Percentiles rank a stretch among this genome's conserved stretches.
These are phyloP conservation scores for Adansonia digitata DNA, from an alignment of 345 rosid species.

Conservation along the genomic window DNA sequence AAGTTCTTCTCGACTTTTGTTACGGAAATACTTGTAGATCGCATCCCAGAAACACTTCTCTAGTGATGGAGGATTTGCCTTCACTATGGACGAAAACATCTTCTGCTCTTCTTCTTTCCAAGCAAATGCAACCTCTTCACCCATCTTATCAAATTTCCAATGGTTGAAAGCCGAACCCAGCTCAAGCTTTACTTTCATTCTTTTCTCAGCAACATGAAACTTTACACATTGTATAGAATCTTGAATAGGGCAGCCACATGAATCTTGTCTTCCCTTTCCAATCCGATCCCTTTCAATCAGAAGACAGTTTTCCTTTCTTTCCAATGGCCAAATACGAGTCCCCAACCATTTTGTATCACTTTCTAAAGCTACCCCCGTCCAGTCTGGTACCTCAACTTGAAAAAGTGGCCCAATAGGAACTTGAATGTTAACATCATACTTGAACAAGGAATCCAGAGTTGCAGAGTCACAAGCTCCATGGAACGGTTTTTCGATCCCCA, in stretches of 20 bases:
- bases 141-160: slow-evolving; percentile 69
- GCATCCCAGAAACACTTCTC: slow-evolving; percentile 43
- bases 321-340: slow-evolving; percentile 62
- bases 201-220: slow-evolving; percentile 60
- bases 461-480: slow-evolving; percentile 21
- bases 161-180: slow-evolving; percentile 55
- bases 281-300: slow-evolving; percentile 73
- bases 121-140: slow-evolving; percentile 49
- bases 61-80: slow-evolving; percentile 30
- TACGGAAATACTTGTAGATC: slow-evolving; percentile 33
- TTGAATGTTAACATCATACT: slow-evolving; percentile 25
- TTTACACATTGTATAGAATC: slow-evolving; percentile 68
- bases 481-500: slow-evolving; percentile 1
- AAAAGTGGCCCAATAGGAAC: slow-evolving; percentile 53
- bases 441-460: slow-evolving; percentile 26
- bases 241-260: slow-evolving; percentile 60
- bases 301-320: slow-evolving; percentile 21
- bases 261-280: slow-evolving; percentile 79
- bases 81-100: slow-evolving; percentile 42
- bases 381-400: slow-evolving; percentile 77
- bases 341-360: slow-evolving; percentile 76
- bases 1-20: slow-evolving; percentile 42
- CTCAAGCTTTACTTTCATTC: slow-evolving; percentile 48
- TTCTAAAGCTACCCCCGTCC: slow-evolving; percentile 48
- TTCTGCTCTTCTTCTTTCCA: slow-evolving; percentile 58